Evolutionary conservation across 805 yeast genomes (phyloP).

Genomic region (Zygosaccharomyces bisporus): DNA sequence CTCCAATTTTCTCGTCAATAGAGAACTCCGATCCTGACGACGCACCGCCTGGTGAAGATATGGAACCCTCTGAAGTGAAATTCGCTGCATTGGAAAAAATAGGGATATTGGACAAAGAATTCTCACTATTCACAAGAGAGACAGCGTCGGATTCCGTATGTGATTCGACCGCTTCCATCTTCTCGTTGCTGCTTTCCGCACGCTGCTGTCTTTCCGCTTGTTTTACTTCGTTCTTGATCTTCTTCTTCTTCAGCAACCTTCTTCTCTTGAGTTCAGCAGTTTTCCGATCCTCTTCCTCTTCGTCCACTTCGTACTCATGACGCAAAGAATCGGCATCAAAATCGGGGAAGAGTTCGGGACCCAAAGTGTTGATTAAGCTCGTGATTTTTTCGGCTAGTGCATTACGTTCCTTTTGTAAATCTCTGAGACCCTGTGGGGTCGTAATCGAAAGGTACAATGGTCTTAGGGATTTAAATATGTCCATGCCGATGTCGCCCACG

Average conservation of each 20-base stretch:
- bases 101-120: constrained; percentile 40
- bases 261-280: constrained; percentile 39
- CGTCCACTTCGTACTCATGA: constrained; percentile 26
- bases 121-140: constrained; percentile 36
- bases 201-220: constrained; percentile 12
- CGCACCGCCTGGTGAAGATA: constrained; percentile 27
- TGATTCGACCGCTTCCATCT: constrained; percentile 23
- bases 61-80: constrained; percentile 26
- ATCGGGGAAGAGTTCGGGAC: constrained; percentile 84
- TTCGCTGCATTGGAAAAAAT: constrained; percentile 38
- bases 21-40: constrained; percentile 28
- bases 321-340: constrained; percentile 47
- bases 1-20: constrained; percentile 12
- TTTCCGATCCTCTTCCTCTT: constrained; percentile 36
- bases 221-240: constrained; percentile 17
- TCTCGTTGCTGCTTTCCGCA: constrained; percentile 2
- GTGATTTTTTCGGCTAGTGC: constrained; percentile 71
- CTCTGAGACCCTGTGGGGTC: constrained; percentile 51
- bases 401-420: constrained; percentile 58
- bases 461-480: constrained; percentile 73
- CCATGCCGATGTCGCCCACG: constrained; percentile 92
- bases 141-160: constrained; percentile 49
- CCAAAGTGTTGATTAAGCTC: constrained; percentile 70
- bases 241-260: constrained; percentile 33
- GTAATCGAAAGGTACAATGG: constrained; percentile 70